Conservation (phyloP, 495 filamentous ascomycete species). For the Aspergillus affinis region DNA sequence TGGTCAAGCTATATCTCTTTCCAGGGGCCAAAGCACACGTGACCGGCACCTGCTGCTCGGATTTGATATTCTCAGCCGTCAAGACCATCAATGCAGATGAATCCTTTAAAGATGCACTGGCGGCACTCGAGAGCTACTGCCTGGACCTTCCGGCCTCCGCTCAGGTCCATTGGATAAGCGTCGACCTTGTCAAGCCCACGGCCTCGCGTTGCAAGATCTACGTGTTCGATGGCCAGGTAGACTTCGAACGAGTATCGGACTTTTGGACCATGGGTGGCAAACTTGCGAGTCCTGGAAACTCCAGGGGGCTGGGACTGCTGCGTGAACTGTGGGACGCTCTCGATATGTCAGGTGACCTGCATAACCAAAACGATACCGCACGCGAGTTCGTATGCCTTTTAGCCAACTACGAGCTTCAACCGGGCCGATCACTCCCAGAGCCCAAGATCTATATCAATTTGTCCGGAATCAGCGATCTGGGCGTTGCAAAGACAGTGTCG, state of each 20-base stretch:
- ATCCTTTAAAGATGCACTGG: not conserved
- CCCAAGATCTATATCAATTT: not conserved
- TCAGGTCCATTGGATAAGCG: not conserved
- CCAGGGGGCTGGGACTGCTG: slow-evolving; percentile 2
- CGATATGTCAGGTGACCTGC: slow-evolving; percentile 1
- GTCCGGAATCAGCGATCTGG: too few species aligned
- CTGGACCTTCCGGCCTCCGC: not conserved
- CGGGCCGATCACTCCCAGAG: not conserved
- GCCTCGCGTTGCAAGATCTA: slow-evolving; percentile 14
- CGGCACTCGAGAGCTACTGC: not conserved
- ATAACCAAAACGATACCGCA: slow-evolving; percentile 1
- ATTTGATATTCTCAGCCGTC: not conserved
- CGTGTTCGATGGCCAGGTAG: not conserved
- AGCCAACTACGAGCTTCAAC: not conserved
- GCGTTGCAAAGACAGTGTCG: too few species aligned
- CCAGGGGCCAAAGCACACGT: too few species aligned
- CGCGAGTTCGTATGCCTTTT: not conserved
- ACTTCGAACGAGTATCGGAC: not conserved
- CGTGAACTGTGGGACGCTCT: slow-evolving; percentile 11
- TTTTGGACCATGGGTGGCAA: slow-evolving; percentile 9
- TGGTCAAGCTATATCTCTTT: not conserved
- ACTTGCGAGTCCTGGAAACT: not conserved
- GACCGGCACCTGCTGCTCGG: too few species aligned
- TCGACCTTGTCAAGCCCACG: slow-evolving; percentile 11
- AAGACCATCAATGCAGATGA: not conserved